These are phyloP conservation scores for Cubamyces sp. DNA, from an alignment of 768 basidiomycete genomes.

Conservation along the genomic window DNA sequence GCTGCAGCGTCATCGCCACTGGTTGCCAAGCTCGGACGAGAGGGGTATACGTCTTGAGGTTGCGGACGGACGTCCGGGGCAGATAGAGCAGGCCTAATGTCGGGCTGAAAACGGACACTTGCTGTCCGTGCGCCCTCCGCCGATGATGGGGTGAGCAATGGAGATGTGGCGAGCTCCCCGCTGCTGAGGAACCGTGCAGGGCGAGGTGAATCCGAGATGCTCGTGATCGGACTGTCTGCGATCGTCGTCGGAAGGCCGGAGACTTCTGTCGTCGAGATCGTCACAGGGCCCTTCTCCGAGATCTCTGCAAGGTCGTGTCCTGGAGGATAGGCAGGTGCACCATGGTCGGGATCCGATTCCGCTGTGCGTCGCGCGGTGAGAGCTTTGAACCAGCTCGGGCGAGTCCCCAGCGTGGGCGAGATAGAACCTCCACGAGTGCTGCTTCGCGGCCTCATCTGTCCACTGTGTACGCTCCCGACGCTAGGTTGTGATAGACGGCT, in stretches of 20 bases:
- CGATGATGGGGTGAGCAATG: background rate
- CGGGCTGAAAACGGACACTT: slow-evolving; percentile 21
- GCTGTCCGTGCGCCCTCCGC: background rate
- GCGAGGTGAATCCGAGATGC: background rate
- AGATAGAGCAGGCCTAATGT: background rate
- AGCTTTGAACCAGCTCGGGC: slow-evolving; percentile 16
- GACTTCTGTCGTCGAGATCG: slow-evolving; percentile 6
- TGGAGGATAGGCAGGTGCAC: background rate
- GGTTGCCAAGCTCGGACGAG: background rate
- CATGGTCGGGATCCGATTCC: background rate
- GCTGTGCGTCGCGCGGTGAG: slow-evolving; percentile 2
- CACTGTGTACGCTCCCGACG: slow-evolving; percentile 16
- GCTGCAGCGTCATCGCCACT: slow-evolving; percentile 10
- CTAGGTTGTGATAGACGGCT: slow-evolving; percentile 11
- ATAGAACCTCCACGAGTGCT: slow-evolving; percentile 14
- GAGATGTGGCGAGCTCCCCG: slow-evolving; percentile 17
- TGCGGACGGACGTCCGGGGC: slow-evolving; percentile 13
- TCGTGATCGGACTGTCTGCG: slow-evolving; percentile 10
- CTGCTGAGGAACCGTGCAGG: slow-evolving; percentile 16
- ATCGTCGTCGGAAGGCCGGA: slow-evolving; percentile 5
- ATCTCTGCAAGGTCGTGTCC: background rate
- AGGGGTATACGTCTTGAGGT: background rate
- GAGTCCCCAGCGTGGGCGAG: slow-evolving; percentile 1
- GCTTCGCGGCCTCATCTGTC: background rate
- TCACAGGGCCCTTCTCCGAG: slow-evolving; percentile 11